These are phyloP conservation scores for Lentinula sp. DNA, from an alignment of 768 basidiomycete species.

Conservation along the genomic window DNA sequence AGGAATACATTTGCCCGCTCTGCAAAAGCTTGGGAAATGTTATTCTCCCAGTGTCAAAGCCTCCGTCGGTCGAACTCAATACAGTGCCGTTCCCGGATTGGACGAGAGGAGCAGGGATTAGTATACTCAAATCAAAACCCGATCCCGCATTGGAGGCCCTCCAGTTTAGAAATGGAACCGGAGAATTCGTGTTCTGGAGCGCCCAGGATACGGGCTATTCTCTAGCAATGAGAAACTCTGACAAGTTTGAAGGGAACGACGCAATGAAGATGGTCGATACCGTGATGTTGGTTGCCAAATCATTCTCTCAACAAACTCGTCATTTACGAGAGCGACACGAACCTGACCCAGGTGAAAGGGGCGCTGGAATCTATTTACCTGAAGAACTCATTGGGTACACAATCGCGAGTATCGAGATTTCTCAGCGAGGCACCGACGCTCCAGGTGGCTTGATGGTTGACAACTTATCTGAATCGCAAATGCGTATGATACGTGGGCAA, in stretches of 20 bases:
- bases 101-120: conserved; percentile 86
- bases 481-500: conserved; percentile 71
- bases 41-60: conserved; percentile 72
- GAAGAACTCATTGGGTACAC: conserved; percentile 91
- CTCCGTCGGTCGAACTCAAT: conserved; percentile 45
- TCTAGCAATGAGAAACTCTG: conserved; percentile 43
- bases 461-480: conserved; percentile 70
- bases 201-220: conserved; percentile 73
- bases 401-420: conserved; percentile 72
- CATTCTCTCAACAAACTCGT: conserved; percentile 78
- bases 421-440: conserved; percentile 60
- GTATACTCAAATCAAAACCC: conserved; percentile 78
- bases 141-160: conserved; percentile 66
- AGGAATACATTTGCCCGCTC: conserved; percentile 93
- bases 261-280: conserved; percentile 82
- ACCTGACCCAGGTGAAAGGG: conserved; percentile 67
- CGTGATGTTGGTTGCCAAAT: conserved; percentile 70
- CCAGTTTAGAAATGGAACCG: conserved; percentile 75
- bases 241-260: conserved; percentile 49
- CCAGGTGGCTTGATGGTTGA: conserved; percentile 57
- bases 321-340: conserved; percentile 76
- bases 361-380: conserved; percentile 84
- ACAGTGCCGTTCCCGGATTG: conserved; percentile 73
- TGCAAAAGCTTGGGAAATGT: conserved; percentile 97
- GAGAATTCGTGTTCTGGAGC: conserved; percentile 86